These are phyloP conservation scores for Mycena metata DNA, from an alignment of 768 basidiomycete species.

Conservation along the genomic window DNA sequence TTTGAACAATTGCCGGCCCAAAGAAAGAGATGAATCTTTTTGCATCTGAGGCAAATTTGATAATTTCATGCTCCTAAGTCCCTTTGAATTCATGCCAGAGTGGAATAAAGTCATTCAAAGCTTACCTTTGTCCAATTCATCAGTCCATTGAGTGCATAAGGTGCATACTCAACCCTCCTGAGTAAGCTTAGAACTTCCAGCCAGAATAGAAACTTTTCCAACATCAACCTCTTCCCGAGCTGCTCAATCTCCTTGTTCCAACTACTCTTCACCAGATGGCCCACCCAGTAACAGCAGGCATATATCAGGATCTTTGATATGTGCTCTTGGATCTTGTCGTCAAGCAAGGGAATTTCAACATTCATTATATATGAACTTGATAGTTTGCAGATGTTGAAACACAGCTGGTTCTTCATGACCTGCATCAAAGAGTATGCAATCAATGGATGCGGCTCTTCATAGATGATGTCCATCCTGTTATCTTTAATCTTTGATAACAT, in stretches of 20 bases:
- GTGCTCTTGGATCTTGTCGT: not conserved
- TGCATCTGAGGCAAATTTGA: not conserved
- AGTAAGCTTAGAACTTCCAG: slow-evolving; percentile 20
- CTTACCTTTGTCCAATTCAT: slow-evolving; percentile 15
- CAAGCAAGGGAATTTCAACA: not conserved
- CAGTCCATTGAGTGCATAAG: not conserved
- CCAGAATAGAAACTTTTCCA: no score
- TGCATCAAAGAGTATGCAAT: no score
- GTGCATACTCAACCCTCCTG: not conserved
- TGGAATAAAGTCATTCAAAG: not conserved
- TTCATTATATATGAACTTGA: no score
- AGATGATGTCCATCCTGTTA: not conserved
- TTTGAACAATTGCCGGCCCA: not conserved
- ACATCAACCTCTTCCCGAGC: not conserved
- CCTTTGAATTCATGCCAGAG: no score
- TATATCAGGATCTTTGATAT: not conserved
- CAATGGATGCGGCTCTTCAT: not conserved
- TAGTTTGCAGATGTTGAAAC: no score
- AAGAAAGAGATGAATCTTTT: slow-evolving; percentile 15
- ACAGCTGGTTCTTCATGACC: no score
- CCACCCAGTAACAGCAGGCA: slow-evolving; percentile 7
- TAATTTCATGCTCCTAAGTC: not conserved
- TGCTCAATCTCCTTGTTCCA: not conserved
- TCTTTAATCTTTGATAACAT: slow-evolving; percentile 5
- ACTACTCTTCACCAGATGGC: not conserved